These are phyloP conservation scores for Rhodotorula glutinis DNA, from an alignment of 1,284 basidiomycete genomes.

Conservation along the genomic window DNA sequence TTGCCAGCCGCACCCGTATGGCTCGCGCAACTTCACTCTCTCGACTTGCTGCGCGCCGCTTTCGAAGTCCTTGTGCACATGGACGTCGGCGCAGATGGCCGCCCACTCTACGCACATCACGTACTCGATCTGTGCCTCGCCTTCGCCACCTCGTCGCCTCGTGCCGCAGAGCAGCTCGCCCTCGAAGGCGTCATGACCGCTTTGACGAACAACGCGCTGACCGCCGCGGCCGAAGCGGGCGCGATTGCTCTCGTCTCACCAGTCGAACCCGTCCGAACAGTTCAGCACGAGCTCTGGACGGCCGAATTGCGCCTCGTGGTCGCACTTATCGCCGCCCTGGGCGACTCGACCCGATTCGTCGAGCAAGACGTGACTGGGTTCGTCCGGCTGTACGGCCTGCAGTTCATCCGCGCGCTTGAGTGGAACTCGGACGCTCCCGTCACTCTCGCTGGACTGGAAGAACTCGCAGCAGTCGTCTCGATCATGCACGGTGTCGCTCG, in stretches of 20 bases:
- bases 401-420: slow-evolving; percentile 69
- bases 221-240: slow-evolving; percentile 68
- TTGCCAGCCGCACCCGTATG: slow-evolving; percentile 70
- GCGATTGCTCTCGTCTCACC: slow-evolving; percentile 65
- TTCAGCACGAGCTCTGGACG: slow-evolving; percentile 76
- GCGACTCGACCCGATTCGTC: slow-evolving; percentile 69
- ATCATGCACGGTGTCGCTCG: slow-evolving; percentile 48
- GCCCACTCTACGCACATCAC: slow-evolving; percentile 64
- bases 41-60: slow-evolving; percentile 71
- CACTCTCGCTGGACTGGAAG: slow-evolving; percentile 68
- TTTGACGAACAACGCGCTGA: slow-evolving; percentile 78
- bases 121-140: slow-evolving; percentile 81
- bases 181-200: slow-evolving; percentile 76
- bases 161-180: slow-evolving; percentile 78
- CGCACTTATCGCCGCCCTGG: slow-evolving; percentile 62
- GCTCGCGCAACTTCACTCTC: slow-evolving; percentile 76
- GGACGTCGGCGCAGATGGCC: slow-evolving; percentile 35
- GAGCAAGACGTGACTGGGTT: slow-evolving; percentile 80
- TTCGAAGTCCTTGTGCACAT: slow-evolving; percentile 58
- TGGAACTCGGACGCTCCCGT: slow-evolving; percentile 76
- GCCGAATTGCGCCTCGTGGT: slow-evolving; percentile 77
- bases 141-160: slow-evolving; percentile 65
- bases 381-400: slow-evolving; percentile 75
- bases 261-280: slow-evolving; percentile 68
- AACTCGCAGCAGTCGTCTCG: slow-evolving; percentile 71